Evolutionary conservation across 2,329 filamentous ascomycete genomes (phyloP), one percentile per base, ranked within the genome.

Genomic region (Alternaria metachromatica): DNA sequence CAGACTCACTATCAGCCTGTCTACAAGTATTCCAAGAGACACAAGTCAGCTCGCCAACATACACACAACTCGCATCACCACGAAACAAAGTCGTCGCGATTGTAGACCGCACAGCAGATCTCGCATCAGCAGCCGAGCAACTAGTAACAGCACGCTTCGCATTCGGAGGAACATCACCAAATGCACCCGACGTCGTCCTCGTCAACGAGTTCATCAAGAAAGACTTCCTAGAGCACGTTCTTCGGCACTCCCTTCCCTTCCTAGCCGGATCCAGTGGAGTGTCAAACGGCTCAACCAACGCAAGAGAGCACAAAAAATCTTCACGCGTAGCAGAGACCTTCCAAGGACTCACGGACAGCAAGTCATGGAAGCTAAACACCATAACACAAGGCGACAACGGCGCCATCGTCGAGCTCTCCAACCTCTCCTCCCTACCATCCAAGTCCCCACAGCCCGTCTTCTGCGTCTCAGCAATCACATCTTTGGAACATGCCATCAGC

Each of bases 171-270:
- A 80, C 76, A 3, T 89, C 88, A 1, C 83, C 87, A 0, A 90
- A 90, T 70, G 85, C 87, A 0, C 89, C 89, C 0, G 88, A 90
- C 69, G 28, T 89, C 0, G 85, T 90, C 0, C 76, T 90, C 0
- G 88, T 91, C n/a, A 89, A 90, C 63, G 88, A 90, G 65, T 90
- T 85, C 62, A 80, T 83, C 4, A 86, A 86, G 77, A 82, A 85
- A 58, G 80, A 82, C 0, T 89, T 90, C 66, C 73, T 87, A 0
- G 81, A 85, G 50, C 84, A 84, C 0, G 81, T 84, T 5, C 74
- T 84, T 13, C 77, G 80, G 41, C 80, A 84, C 28, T 73, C 75
- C 0, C 76, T 79, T 12, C 73, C 69, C 4, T 76, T 74, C 33
- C 65, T 78, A 5, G 68, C 74, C 2, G 65, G 65, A 15, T 63